Evolutionary conservation across 768 basidiomycete genomes (phyloP).

Genomic region (Cystofilobasidium ferigula): DNA sequence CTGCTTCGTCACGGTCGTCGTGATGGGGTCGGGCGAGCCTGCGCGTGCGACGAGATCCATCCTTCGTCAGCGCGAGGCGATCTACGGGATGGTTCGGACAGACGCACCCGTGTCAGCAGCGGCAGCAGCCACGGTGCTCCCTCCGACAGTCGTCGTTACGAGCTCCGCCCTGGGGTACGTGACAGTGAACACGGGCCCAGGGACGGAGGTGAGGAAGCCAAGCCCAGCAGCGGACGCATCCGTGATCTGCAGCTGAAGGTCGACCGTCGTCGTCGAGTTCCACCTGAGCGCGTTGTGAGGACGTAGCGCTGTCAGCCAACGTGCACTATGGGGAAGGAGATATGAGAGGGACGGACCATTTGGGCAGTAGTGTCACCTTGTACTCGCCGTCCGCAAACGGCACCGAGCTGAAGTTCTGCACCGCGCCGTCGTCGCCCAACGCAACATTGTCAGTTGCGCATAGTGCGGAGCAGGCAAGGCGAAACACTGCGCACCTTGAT

Average conservation of each 20-base stretch:
- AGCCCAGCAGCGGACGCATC: not conserved
- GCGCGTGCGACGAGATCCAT: not conserved
- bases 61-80: not conserved
- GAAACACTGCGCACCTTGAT: conserved; percentile 10
- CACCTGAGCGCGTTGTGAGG: not conserved
- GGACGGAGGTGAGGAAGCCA: not conserved
- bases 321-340: not conserved
- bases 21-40: conserved; percentile 4
- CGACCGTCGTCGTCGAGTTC: not conserved
- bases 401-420: not conserved
- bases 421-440: not conserved
- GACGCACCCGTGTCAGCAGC: conserved; percentile 15
- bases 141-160: not conserved
- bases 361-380: conserved; percentile 9
- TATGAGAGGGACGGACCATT: conserved; percentile 9
- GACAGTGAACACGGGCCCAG: conserved; percentile 17
- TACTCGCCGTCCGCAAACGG: conserved; percentile 4
- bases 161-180: conserved; percentile 15
- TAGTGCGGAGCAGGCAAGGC: not conserved
- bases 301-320: not conserved
- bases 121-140: conserved; percentile 8
- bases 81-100: not conserved
- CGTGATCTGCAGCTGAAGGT: not conserved
- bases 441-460: not conserved
- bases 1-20: not conserved